Evolutionary conservation across 2,329 filamentous ascomycete genomes (phyloP).

Genomic region (Simplicillium aogashimaense): DNA sequence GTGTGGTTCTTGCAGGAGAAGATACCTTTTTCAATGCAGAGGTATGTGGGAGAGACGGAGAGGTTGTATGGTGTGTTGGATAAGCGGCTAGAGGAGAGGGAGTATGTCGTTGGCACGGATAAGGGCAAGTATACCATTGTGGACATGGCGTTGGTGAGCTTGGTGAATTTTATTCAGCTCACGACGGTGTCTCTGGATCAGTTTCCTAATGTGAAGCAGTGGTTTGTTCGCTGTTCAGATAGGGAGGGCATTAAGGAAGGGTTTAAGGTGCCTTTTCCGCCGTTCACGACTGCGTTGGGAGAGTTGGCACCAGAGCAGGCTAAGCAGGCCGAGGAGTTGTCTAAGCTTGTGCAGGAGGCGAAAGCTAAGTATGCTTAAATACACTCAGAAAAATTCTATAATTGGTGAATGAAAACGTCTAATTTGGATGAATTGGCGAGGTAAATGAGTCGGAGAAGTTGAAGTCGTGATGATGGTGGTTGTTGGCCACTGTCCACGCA

Average conservation of each 20-base stretch:
- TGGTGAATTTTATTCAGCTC: conserved; percentile 43
- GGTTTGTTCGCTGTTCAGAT: conserved; percentile 59
- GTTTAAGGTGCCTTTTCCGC: conserved; percentile 46
- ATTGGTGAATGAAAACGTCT: too few species aligned
- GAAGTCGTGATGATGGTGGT: too few species aligned
- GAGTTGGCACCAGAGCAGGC: too few species aligned
- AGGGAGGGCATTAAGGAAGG: conserved; percentile 65
- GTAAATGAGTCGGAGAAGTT: too few species aligned
- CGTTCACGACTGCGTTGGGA: too few species aligned
- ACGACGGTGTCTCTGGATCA: conserved; percentile 35
- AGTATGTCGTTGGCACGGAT: conserved; percentile 36
- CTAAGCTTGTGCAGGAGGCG: too few species aligned
- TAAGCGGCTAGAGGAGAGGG: conserved; percentile 38
- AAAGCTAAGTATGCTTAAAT: too few species aligned
- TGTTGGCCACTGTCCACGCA: too few species aligned
- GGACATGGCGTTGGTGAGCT: conserved; percentile 64
- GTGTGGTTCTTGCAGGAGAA: conserved; percentile 54
- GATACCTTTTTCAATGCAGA: conserved; percentile 60
- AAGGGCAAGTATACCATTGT: conserved; percentile 52
- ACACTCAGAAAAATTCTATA: too few species aligned
- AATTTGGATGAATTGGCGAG: too few species aligned
- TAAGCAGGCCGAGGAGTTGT: too few species aligned
- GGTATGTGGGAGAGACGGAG: conserved; percentile 67
- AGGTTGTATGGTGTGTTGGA: conserved; percentile 67
- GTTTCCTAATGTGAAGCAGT: conserved; percentile 64